A percentile compares a stretch with the other conserved stretches of the same genome.
phyloP scores from a whole-genome alignment of 768 basidiomycete genomes.

The Tylopilus felleus region DNA sequence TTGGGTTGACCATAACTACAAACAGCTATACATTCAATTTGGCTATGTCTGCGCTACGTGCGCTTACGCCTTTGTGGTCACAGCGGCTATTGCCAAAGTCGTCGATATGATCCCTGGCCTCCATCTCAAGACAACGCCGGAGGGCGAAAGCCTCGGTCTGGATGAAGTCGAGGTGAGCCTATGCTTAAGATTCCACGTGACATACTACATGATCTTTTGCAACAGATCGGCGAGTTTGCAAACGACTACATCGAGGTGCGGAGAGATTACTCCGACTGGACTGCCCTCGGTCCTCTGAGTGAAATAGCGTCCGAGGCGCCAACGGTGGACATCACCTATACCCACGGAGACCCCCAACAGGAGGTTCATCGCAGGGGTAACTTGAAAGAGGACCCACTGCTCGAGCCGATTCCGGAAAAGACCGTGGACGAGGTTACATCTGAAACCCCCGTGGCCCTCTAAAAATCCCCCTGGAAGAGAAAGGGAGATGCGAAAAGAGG shows the following conservation, averaged over 20 bases:
- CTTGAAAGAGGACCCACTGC: conserved; percentile 11
- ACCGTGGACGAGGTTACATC: background rate
- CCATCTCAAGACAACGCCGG: conserved; percentile 48
- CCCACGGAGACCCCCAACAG: conserved; percentile 32
- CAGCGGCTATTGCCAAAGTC: conserved; percentile 55
- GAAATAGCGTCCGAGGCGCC: conserved; percentile 6
- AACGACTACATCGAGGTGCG: conserved; percentile 68
- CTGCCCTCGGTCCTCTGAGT: conserved; percentile 21
- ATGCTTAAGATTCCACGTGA: background rate
- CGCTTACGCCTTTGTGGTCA: conserved; percentile 59
- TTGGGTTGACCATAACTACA: conserved; percentile 74
- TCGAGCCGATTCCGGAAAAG: conserved; percentile 20
- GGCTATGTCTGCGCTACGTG: conserved; percentile 57
- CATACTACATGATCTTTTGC: background rate
- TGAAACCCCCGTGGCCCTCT: background rate
- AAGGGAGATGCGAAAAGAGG: background rate
- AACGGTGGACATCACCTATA: conserved; percentile 8
- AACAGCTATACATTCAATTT: conserved; percentile 77
- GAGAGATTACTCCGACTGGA: conserved; percentile 60
- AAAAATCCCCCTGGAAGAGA: background rate
- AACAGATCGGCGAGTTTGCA: conserved; percentile 66
- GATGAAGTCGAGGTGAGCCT: conserved; percentile 65
- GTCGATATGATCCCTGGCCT: conserved; percentile 59
- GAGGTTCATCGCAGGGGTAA: background rate
- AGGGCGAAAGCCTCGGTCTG: conserved; percentile 61